Evolutionary conservation across 2,329 filamentous ascomycete species (phyloP), one percentile per base, ranked within the genome.

Genomic region (Phialocephala subalpina): DNA sequence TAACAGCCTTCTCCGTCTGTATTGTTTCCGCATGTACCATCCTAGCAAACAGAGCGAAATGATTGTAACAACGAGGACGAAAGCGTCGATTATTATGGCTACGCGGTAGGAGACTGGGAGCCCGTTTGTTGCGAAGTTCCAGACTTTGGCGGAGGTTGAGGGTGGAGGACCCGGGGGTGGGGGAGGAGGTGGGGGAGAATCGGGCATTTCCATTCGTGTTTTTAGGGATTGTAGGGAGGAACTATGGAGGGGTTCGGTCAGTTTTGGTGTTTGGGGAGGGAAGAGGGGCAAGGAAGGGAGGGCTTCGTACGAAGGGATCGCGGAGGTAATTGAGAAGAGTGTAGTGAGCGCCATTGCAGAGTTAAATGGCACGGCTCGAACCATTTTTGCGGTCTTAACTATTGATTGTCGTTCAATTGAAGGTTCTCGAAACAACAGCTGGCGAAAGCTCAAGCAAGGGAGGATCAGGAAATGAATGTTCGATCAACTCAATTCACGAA

Each of bases 11-110:
- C 55, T 16, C 11, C 52, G 35, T n/a, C 36, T 22, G 14, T 55
- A 57, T n/a, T 62, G 64, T 6, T 57, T 56, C 11, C 62, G 60
- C 14, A 67, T 47, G 16, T 66, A 69, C 11, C 67, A 40, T 1
- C 53, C 56, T 4, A 66, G 27, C 9, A 63, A 22, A 11, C 63
- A 14, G 3, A 70, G 33, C 3, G 63, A 52, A 7, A 56, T 35
- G 29, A 70, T 38, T 1, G 65, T 69, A 20, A 70, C 29, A 12
- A 70, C 9, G 5, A 70, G 47, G 14, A 69, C 64, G 7, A 64
- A 45, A 3, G 62, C 62, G 35, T 67, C 62, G 59, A 70, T 38
- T n/a, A 61, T 60, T 18, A 70, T 69, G 42, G 69, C 69, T 18
- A 70, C 58, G 20, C 63, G 58, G 58, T 67, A 66, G 27, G 66